These are phyloP conservation scores for Populus alba DNA, from an alignment of 345 rosid species.

Conservation along the genomic window DNA sequence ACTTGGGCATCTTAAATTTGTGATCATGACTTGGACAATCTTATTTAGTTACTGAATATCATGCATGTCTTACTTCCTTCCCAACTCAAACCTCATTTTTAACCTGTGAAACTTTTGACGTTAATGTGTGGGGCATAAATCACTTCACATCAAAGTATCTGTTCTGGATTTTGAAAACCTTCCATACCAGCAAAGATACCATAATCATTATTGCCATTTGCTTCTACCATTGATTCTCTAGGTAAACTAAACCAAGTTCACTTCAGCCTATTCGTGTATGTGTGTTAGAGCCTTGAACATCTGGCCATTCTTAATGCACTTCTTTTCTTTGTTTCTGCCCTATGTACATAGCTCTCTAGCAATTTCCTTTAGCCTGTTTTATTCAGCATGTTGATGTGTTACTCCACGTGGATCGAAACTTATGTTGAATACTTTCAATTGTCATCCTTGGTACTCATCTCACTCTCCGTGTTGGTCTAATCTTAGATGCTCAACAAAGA, in stretches of 20 bases:
- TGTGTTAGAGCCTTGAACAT: background rate
- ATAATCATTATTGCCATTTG: background rate
- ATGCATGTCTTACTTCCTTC: background rate
- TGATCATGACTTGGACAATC: background rate
- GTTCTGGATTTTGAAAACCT: background rate
- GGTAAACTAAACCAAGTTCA: background rate
- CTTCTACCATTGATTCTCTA: background rate
- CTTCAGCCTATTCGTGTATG: background rate
- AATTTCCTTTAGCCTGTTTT: background rate
- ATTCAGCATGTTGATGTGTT: background rate
- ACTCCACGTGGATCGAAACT: background rate
- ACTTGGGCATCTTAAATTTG: background rate
- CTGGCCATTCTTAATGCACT: background rate
- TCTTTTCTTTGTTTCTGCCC: background rate
- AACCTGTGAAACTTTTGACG: background rate
- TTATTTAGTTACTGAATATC: background rate
- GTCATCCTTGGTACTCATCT: background rate
- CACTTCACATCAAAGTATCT: background rate
- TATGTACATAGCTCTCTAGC: background rate
- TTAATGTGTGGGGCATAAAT: background rate
- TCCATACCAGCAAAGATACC: too few species aligned
- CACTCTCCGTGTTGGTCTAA: background rate
- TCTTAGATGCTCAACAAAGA: slow-evolving; percentile 85
- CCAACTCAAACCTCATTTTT: background rate
- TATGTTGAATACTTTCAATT: background rate